Conservation (phyloP, 2,329 filamentous ascomycete genomes). For the Cyphellophora europaea region DNA sequence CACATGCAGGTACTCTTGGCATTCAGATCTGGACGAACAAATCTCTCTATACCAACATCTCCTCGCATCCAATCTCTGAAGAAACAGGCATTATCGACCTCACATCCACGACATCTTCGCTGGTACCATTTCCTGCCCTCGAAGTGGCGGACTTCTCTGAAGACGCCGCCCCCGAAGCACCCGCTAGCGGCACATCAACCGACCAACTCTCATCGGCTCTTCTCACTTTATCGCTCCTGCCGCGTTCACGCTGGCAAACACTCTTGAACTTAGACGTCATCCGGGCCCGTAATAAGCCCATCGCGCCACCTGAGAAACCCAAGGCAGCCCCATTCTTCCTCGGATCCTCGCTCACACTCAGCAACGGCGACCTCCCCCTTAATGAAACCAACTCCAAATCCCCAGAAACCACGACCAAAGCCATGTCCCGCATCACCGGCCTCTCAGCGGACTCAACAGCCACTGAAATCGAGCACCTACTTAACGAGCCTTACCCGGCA, state of each 20-base stretch:
- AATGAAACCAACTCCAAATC: conserved; percentile 3
- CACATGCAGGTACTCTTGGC: conserved; percentile 70
- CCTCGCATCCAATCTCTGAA: conserved; percentile 76
- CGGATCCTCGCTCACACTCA: conserved; percentile 35
- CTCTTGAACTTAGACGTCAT: conserved; percentile 87
- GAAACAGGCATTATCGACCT: conserved; percentile 58
- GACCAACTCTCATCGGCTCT: conserved; percentile 77
- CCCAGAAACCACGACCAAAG: conserved; percentile 13
- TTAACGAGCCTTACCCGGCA: conserved; percentile 34
- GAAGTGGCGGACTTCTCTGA: conserved; percentile 48
- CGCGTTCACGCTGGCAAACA: conserved; percentile 88
- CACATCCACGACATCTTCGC: conserved; percentile 57
- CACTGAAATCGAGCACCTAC: conserved; percentile 31
- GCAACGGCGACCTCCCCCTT: conserved; percentile 2
- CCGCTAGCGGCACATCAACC: conserved; percentile 42
- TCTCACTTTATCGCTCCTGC: conserved; percentile 80
- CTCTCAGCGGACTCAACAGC: conserved; percentile 2
- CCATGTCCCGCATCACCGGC: conserved; percentile 15
- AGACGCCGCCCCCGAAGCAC: conserved; percentile 32
- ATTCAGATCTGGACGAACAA: conserved; percentile 97
- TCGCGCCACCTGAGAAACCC: conserved; percentile 79
- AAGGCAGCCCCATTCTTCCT: conserved; percentile 96
- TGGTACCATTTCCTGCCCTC: conserved; percentile 38
- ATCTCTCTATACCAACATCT: conserved; percentile 78
- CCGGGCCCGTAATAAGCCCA: conserved; percentile 85